Evolutionary conservation across 345 rosid species (phyloP), one percentile per base, ranked within the genome.

Genomic region (Eucalyptus tenuipes): DNA sequence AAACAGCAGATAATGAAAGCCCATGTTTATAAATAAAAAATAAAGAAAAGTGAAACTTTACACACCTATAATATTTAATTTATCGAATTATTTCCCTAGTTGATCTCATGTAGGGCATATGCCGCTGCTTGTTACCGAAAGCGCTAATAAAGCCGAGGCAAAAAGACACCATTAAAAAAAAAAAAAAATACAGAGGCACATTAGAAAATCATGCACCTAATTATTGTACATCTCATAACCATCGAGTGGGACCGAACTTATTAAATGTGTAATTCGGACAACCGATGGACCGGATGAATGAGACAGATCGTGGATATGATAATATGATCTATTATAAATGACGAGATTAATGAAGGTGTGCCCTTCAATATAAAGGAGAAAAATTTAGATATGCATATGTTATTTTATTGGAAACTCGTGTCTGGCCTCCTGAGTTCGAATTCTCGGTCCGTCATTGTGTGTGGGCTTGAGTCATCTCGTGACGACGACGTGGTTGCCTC

Each of bases 301-400:
- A 71, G 25, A 31, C 7, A 1, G 3, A 71, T 71, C 0, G 1
- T 18, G 4, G 20, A 22, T 8, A 17, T 11, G 1, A 71, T 71
- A 10, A 11, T 71, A 71, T 3, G 1, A 71, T 37, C 0, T 64
- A n/a, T n/a, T 64, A 11, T n/a, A 64, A n/a, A 15, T 7, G 3
- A 4, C 0, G 3, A 14, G 0, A 0, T 29, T 61, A 61, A 3
- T 27, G 1, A 61, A 27, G 33, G 68, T 27, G 1, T 0, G 16
- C n/a, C 37, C 71, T 16, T n/a, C 16, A 64, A 7, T 64, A 13
- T 64, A 13, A 64, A 64, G 7, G 31, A 27, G 31, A 7, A 64
- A n/a, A n/a, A 64, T 64, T 29, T 4, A 33, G 0, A 9, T 16
- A 31, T 3, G 18, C 4, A 33, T 17, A 33, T 33, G 44, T 68